These are phyloP conservation scores for Arthrobotrys sphaeroides DNA, from an alignment of 2,329 filamentous ascomycete genomes.

Conservation along the genomic window DNA sequence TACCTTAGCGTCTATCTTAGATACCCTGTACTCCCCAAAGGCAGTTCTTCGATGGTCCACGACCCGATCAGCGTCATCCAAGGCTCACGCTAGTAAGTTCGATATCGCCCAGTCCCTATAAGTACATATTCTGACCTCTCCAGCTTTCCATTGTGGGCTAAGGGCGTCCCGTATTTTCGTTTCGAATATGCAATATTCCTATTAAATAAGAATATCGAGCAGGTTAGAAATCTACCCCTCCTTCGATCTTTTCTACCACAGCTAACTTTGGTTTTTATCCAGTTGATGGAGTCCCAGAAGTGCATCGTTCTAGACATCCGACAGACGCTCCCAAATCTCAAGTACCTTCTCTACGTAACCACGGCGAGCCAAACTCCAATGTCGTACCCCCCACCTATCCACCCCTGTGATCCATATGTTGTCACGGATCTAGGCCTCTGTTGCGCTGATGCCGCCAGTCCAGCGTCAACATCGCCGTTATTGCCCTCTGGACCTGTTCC, in stretches of 20 bases:
- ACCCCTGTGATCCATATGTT: slow-evolving; percentile 40
- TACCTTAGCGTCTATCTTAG: slow-evolving; percentile 82
- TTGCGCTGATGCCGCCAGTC: slow-evolving; percentile 17
- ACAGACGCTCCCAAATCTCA: slow-evolving; percentile 90
- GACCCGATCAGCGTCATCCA: slow-evolving; percentile 71
- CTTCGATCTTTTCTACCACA: not conserved
- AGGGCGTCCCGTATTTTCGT: slow-evolving; percentile 77
- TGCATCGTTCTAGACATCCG: slow-evolving; percentile 87
- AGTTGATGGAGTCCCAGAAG: slow-evolving; percentile 71
- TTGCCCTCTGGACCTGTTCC: slow-evolving; percentile 33
- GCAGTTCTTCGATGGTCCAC: slow-evolving; percentile 77
- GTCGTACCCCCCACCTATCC: slow-evolving; percentile 43
- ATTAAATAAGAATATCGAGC: slow-evolving; percentile 93
- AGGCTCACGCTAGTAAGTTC: slow-evolving; percentile 55
- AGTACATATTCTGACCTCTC: slow-evolving; percentile 63
- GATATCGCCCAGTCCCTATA: no score
- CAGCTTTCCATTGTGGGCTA: slow-evolving; percentile 82
- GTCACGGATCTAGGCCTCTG: slow-evolving; percentile 25
- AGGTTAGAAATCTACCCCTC: slow-evolving; percentile 38
- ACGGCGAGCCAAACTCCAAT: slow-evolving; percentile 72
- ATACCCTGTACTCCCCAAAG: slow-evolving; percentile 77
- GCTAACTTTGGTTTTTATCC: not conserved
- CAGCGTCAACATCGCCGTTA: slow-evolving; percentile 11
- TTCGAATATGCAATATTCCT: slow-evolving; percentile 97
- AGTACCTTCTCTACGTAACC: slow-evolving; percentile 89